phyloP scores from a whole-genome alignment of 345 rosid genomes.

The Draba incana region DNA sequence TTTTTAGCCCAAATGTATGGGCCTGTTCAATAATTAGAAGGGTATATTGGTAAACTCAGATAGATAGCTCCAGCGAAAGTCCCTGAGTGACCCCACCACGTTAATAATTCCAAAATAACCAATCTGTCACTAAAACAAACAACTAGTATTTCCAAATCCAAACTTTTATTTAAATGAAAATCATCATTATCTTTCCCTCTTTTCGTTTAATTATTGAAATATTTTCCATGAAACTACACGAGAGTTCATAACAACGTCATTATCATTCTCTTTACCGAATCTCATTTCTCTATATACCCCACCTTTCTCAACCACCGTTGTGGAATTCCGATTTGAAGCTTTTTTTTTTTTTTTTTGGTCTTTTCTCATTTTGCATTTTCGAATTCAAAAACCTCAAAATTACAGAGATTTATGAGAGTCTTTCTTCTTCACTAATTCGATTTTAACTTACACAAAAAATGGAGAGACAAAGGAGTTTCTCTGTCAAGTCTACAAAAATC shows the following conservation, averaged over 20 bases:
- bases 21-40: background rate
- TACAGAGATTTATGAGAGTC: background rate
- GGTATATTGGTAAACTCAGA: constrained; percentile 4
- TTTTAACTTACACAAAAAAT: constrained; percentile 37
- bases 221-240: constrained; percentile 26
- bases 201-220: constrained; percentile 29
- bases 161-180: constrained; percentile 7
- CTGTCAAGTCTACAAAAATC: constrained; percentile 62
- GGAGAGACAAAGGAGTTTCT: constrained; percentile 88
- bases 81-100: constrained; percentile 25
- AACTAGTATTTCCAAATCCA: constrained; percentile 23
- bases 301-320: constrained; percentile 29
- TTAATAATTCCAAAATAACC: constrained; percentile 27
- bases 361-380: background rate
- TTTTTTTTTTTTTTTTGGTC: background rate
- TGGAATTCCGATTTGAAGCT: background rate
- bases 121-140: constrained; percentile 20
- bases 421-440: constrained; percentile 5
- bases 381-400: background rate
- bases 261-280: constrained; percentile 34
- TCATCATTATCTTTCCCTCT: constrained; percentile 24
- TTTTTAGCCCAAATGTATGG: background rate
- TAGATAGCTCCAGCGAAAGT: constrained; percentile 16
- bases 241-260: constrained; percentile 31
- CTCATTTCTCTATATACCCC: constrained; percentile 23